phyloP scores from a whole-genome alignment of 352 stramenopile genomes.

The Pythium brassicae region DNA sequence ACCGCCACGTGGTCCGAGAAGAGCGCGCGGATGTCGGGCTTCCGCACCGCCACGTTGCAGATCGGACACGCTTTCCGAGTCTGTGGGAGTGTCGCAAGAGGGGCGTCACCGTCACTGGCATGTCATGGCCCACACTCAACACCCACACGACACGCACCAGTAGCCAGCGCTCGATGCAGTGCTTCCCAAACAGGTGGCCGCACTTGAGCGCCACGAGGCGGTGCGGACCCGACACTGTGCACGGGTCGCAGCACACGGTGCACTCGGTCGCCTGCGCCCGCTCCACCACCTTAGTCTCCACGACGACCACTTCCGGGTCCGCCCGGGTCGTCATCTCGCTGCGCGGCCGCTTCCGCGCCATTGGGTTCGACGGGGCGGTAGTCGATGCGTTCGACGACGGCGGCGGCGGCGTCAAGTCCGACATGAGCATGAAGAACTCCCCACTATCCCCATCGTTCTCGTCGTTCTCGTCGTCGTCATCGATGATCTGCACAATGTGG shows the following conservation, averaged over 20 bases:
- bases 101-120: no score
- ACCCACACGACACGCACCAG: conserved; percentile 15
- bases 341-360: conserved; percentile 11
- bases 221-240: conserved; percentile 50
- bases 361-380: background rate
- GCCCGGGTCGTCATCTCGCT: conserved; percentile 3
- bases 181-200: conserved; percentile 70
- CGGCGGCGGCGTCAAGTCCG: background rate
- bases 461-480: conserved; percentile 8
- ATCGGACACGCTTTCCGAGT: conserved; percentile 41
- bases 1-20: conserved; percentile 74
- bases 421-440: background rate
- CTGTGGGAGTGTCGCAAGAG: no score
- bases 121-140: no score
- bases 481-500: conserved; percentile 9
- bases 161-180: conserved; percentile 75
- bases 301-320: conserved; percentile 1
- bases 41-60: conserved; percentile 43
- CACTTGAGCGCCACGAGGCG: conserved; percentile 71
- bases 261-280: conserved; percentile 64
- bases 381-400: background rate
- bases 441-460: conserved; percentile 1
- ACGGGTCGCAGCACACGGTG: conserved; percentile 69
- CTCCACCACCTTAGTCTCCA: conserved; percentile 19
- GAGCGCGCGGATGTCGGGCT: conserved; percentile 49